Evolutionary conservation across 805 yeast species (phyloP).

Genomic region (Wickerhamomyces kurtzmanii): DNA sequence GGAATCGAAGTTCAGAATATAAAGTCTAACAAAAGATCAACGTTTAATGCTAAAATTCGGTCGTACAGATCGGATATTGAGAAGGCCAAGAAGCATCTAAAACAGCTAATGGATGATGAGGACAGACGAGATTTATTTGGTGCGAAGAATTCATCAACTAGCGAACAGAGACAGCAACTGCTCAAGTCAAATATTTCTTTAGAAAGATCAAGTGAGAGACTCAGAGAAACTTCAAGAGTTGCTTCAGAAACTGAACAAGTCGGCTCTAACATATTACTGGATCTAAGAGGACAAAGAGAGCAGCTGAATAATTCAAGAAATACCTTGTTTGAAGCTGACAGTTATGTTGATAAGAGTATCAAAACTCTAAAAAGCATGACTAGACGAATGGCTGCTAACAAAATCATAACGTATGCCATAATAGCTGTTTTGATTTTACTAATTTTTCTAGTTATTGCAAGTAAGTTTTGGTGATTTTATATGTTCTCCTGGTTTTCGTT

Average conservation of each 20-base stretch:
- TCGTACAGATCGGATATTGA: conserved; percentile 57
- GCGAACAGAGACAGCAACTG: conserved; percentile 72
- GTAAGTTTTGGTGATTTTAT: conserved; percentile 35
- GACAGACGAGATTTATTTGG: conserved; percentile 74
- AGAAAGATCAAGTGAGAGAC: conserved; percentile 73
- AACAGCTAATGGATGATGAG: conserved; percentile 52
- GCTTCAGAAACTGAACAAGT: conserved; percentile 89
- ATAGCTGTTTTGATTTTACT: conserved; percentile 78
- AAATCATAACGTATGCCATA: conserved; percentile 82
- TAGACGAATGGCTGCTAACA: conserved; percentile 84
- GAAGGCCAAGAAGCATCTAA: conserved; percentile 43
- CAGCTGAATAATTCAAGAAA: conserved; percentile 81
- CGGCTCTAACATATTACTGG: conserved; percentile 85
- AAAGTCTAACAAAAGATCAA: conserved; percentile 63
- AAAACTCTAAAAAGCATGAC: conserved; percentile 87
- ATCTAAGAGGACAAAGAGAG: conserved; percentile 87
- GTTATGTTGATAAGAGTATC: conserved; percentile 83
- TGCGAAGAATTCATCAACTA: conserved; percentile 23
- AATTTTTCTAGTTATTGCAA: conserved; percentile 73
- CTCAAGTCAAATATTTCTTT: conserved; percentile 70
- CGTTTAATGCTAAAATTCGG: conserved; percentile 68
- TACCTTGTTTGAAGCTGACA: conserved; percentile 82
- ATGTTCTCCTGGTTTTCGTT: neutral
- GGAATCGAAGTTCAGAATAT: conserved; percentile 76
- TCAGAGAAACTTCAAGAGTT: conserved; percentile 78